Base-by-base conservation (phyloP, 768 basidiomycete genomes). In the Coprinopsis strossmayeri region DNA sequence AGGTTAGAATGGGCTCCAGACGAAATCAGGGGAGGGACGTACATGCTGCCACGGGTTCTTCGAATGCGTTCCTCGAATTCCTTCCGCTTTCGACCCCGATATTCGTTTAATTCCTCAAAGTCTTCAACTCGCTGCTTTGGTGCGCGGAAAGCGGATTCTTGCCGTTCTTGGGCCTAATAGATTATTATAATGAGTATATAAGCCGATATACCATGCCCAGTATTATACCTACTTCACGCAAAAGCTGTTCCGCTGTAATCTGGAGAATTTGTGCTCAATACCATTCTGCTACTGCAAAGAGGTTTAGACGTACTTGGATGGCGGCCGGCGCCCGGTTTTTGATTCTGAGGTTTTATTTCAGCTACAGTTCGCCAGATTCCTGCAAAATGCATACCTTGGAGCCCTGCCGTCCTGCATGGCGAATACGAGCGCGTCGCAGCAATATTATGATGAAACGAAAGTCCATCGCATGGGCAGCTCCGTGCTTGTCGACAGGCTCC, bases 211-310 rank as follows among this genome's bases (percentile, higher is more conserved):
- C n/a, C n/a, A n/a, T n/a, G n/a, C n/a, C n/a, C 15, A 32, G 30
- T 7, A 32, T 32, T 32, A 32, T 30, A 48, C 67, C 40, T 63
- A 88, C 90, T 73, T 99, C 96, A 59, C 96, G 86, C 9, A 99
- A 74, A 35, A 99, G 83, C 69, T 99, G 96, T 69, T 98, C 96
- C 12, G 96, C 91, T 50, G 96, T 98, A 69, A 98, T 94, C 91
- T 97, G 68, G 40, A 20, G 51, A 34, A 39, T 34, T 40, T 17
- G 7, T 39, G 43, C 53, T 41, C 46, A 53, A 54, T 51, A 49
- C 49, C 26, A 50, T 42, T 25, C 45, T 44, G n/a, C n/a, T 42
- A 46, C 46, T 20, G 28, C 39, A 18, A 15, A 34, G 47, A 13
- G 12, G 24, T 24, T n/a, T 38, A 17, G 45, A 64, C 79, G 53